Evolutionary conservation across 306 rosid genomes (phyloP), one percentile per base, ranked within the genome.

Genomic region (Prunus salicina): DNA sequence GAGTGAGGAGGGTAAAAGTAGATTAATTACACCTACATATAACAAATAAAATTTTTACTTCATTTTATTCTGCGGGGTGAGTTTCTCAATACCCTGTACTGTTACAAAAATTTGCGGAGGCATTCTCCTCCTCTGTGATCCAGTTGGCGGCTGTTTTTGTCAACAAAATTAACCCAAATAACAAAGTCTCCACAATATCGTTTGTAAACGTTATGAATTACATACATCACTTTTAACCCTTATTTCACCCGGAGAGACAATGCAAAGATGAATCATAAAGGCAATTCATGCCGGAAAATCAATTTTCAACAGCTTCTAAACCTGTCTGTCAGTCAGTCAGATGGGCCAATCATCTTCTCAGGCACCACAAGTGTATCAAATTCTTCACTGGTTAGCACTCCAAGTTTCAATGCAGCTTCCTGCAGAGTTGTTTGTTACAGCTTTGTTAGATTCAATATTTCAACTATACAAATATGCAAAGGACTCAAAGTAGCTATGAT

Each of bases 341-440:
- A 47, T 60, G 99, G 99, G 78, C 99, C 98, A 70, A 96, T 80
- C 99, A 96, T 96, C 84, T 96, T 91, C 89, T 91, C 97, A 6
- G 98, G 99, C 78, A 96, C 98, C 85, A 96, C 99, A 52, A 91
- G 93, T 64, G 51, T 85, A 84, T 96, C 97, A 13, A 93, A 96
- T 7, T 96, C 99, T 85, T 93, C 98, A 46, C 82, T 74, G 61
- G 84, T 79, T 55, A 96, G 88, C 56, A 96, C 93, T 82, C 94
- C 91, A 47, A 96, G 98, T 80, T 91, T 91, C 84, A 96, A 69
- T 49, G 99, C 99, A 78, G 99, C 94, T 67, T 96, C 98, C 98
- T 96, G 86, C 72, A 87, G 58, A 66, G 67, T 74, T 13, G 47
- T 46, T 74, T 13, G 47, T 46, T 60, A 74, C 61, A 78, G 76